Percentiles rank a stretch among this genome's conserved stretches.
These are phyloP conservation scores for Penicillium sp. DNA, from an alignment of 2,329 filamentous ascomycete species.

Conservation along the genomic window DNA sequence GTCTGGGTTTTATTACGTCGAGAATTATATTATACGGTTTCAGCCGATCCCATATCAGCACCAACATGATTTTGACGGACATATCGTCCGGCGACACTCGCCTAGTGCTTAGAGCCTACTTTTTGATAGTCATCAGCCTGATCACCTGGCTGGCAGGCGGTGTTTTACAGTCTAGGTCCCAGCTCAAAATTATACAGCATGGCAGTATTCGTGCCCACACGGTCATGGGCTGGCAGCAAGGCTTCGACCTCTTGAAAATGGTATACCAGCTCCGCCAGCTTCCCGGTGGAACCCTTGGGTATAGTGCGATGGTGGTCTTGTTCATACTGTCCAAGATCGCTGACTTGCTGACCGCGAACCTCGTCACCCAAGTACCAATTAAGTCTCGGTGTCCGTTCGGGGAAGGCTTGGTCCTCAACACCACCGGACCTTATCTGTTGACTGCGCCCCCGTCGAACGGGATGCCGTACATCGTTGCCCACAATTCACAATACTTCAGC, in stretches of 20 bases:
- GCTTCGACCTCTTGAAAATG: not conserved
- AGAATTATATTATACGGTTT: not conserved
- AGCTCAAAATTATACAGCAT: not conserved
- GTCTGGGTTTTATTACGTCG: not conserved
- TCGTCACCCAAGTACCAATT: not conserved
- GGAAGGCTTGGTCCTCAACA: not conserved
- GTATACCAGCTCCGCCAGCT: not conserved
- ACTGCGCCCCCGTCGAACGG: not conserved
- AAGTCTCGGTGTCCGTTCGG: not conserved
- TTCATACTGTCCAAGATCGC: not conserved
- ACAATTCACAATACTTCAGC: not conserved
- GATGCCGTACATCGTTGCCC: not conserved
- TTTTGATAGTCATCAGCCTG: not conserved
- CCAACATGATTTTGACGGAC: not conserved
- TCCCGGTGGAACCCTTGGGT: not conserved
- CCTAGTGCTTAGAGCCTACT: not conserved
- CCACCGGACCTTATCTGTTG: not conserved
- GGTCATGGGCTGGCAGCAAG: not conserved
- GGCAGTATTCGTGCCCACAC: not conserved
- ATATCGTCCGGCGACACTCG: not conserved
- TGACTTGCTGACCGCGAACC: not conserved
- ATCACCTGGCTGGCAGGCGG: not conserved
- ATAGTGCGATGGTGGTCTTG: not conserved
- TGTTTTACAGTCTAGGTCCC: not conserved
- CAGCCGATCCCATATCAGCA: not conserved